Percentiles rank a stretch among this genome's conserved stretches.
Conservation (phyloP, 495 filamentous ascomycete genomes). For the Hypoxylon cercidicola region DNA sequence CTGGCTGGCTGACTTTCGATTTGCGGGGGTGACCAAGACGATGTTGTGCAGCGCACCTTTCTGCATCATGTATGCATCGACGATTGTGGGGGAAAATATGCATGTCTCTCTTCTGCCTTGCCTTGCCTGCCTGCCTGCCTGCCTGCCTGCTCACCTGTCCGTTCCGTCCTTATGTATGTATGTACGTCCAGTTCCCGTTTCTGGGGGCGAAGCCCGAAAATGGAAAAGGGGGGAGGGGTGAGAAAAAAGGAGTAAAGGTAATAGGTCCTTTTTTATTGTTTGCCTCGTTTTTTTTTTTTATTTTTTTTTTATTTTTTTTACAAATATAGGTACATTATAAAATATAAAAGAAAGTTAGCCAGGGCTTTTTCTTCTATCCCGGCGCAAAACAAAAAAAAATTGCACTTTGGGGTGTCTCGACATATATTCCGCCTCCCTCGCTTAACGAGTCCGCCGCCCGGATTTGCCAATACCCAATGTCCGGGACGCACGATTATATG, state of each 20-base stretch:
- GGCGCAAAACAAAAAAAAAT: slow-evolving; percentile 1
- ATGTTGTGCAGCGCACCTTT: slow-evolving; percentile 40
- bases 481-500: not conserved
- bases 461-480: slow-evolving; percentile 37
- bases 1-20: no score
- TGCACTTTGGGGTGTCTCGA: slow-evolving; percentile 39
- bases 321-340: no score
- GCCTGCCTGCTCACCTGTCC: not conserved
- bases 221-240: slow-evolving; percentile 22
- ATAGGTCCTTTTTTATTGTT: no score
- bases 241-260: slow-evolving; percentile 3
- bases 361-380: slow-evolving; percentile 11
- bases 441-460: not conserved
- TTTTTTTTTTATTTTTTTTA: no score
- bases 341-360: no score
- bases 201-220: slow-evolving; percentile 6
- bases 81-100: slow-evolving; percentile 44
- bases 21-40: slow-evolving; percentile 7
- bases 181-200: not conserved
- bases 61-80: slow-evolving; percentile 39
- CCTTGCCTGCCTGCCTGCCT: slow-evolving; percentile 2
- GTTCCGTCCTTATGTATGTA: no score
- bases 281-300: slow-evolving; percentile 16
- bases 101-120: slow-evolving; percentile 34
- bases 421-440: slow-evolving; percentile 23